phyloP scores from a whole-genome alignment of 2,329 filamentous ascomycete genomes.

The Westerdykella sp. region DNA sequence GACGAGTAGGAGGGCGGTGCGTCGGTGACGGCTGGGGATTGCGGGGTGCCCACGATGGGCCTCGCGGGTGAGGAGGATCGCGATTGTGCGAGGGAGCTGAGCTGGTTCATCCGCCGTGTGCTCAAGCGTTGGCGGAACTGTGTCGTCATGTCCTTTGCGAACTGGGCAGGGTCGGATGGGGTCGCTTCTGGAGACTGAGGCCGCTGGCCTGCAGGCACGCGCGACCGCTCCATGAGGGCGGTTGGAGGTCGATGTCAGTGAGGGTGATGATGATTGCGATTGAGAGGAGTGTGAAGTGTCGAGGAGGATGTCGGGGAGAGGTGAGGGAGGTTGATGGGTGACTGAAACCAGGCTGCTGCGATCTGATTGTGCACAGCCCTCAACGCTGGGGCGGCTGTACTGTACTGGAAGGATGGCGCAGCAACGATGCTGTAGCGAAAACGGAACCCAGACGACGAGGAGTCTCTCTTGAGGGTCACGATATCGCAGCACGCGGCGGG shows the following conservation, averaged over 20 bases:
- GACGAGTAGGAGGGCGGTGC: slow-evolving; percentile 56
- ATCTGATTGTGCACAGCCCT: neutral
- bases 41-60: slow-evolving; percentile 41
- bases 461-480: no score
- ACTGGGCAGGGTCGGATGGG: slow-evolving; percentile 2
- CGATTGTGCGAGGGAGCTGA: slow-evolving; percentile 57
- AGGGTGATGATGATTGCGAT: no score
- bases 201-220: no score
- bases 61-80: slow-evolving; percentile 55
- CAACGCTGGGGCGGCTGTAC: neutral
- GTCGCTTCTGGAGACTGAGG: no score
- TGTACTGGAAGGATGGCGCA: neutral
- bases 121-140: slow-evolving; percentile 84
- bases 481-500: no score
- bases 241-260: no score
- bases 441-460: neutral
- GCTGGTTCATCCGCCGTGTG: slow-evolving; percentile 78
- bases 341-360: neutral
- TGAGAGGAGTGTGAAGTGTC: neutral
- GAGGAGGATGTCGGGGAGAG: neutral
- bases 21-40: slow-evolving; percentile 26
- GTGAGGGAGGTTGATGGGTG: neutral
- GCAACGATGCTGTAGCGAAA: neutral
- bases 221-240: no score
- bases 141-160: slow-evolving; percentile 69